Percentiles rank a stretch among this genome's conserved stretches.
Evolutionary conservation across 352 stramenopile genomes (phyloP).

Genomic region (Sclerospora graminicola): DNA sequence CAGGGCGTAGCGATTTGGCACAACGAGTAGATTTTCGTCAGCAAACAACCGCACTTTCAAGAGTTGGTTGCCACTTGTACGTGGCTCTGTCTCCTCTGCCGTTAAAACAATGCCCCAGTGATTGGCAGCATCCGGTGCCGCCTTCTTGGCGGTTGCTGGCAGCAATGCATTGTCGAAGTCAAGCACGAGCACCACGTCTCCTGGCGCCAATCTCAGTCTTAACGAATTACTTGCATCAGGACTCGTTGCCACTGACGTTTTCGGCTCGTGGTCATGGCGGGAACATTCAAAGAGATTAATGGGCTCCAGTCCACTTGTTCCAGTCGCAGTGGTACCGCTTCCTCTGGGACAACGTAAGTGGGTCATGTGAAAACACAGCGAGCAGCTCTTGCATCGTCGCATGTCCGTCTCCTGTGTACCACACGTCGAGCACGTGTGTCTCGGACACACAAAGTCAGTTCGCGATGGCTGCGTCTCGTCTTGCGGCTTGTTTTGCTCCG

Average conservation of each 20-base stretch:
- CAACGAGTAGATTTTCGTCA: conserved; percentile 37
- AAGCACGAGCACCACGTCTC: conserved; percentile 57
- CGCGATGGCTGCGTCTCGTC: conserved; percentile 6
- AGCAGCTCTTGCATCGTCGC: conserved; percentile 39
- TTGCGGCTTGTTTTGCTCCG: neutral
- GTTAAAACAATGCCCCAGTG: conserved; percentile 47
- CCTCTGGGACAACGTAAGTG: conserved; percentile 37
- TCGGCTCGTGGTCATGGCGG: conserved; percentile 17
- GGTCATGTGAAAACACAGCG: conserved; percentile 33
- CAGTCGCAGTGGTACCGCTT: neutral
- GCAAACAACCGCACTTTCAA: conserved; percentile 48
- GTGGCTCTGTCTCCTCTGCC: conserved; percentile 34
- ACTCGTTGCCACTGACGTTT: conserved; percentile 3
- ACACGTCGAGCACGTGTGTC: conserved; percentile 48
- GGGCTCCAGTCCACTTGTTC: conserved; percentile 13
- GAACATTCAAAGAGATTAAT: conserved; percentile 38
- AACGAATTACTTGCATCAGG: conserved; percentile 26
- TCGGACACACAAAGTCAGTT: conserved; percentile 36
- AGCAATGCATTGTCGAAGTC: conserved; percentile 57
- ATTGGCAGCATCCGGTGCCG: conserved; percentile 32
- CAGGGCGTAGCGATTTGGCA: conserved; percentile 50
- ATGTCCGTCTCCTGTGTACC: conserved; percentile 38
- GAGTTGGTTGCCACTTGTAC: conserved; percentile 36
- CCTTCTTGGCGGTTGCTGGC: conserved; percentile 22
- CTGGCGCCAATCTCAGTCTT: conserved; percentile 20